Base-by-base conservation (phyloP, 768 basidiomycete species). In the Boletellus emodensis region DNA sequence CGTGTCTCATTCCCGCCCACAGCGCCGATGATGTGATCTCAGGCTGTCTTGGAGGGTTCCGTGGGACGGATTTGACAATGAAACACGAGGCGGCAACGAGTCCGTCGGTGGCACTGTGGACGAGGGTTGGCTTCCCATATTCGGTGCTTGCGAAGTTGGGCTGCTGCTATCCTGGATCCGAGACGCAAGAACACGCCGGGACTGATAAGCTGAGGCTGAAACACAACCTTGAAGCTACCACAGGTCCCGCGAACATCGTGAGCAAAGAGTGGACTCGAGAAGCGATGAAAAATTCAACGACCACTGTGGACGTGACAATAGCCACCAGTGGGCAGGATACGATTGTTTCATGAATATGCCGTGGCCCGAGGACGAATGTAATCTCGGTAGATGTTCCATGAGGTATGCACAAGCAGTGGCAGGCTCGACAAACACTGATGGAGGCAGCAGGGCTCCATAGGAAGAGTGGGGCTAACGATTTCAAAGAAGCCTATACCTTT, bases 21-120 rank as follows among this genome's bases (percentile, higher is more conserved):
- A 47, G 45, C 26, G 44, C 42, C 54, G 48, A 45, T 53, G 48
- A 40, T 38, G 48, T 49, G 55, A 55, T 55, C 49, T 44, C 46
- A 53, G 30, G 40, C 36, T 38, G 30, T 46, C 55, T 40, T 46
- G 52, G 49, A 37, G 44, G 32, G 35, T 38, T 42, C 52, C 61
- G 49, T 64, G 44, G 36, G 61, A 56, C 46, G 30, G 44, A 49
- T 40, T 52, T 47, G 48, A 57, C 44, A 62, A 44, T 28, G 53
- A 28, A 66, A 66, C 67, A 69, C 54, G 64, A 67, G 64, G 67
- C 54, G 44, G 20, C 40, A 40, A 52, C 40, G n/a, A 46, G 39
- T 42, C 48, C 48, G 56, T 54, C 22, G 13, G 42, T 48, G 51
- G 49, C 54, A 52, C 15, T 17, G 55, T 34, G 26, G 52, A 39